Evolutionary conservation across 257 asterid genomes (phyloP).

Genomic region (Nicotiana undulata): DNA sequence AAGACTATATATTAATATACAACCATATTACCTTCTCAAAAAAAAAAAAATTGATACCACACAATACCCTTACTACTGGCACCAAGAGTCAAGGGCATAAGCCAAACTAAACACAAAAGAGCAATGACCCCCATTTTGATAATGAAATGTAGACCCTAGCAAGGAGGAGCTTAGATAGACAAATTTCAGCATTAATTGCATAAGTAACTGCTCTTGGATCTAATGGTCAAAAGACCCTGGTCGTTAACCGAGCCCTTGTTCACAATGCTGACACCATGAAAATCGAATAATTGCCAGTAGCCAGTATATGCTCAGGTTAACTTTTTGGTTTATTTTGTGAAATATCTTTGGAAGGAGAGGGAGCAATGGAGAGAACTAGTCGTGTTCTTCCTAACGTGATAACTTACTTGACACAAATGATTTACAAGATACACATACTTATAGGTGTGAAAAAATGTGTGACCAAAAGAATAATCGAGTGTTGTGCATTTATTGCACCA

Average conservation of each 20-base stretch:
- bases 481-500: too few relatives aligned
- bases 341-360: neutral
- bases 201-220: neutral
- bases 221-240: neutral
- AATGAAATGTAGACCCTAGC: neutral
- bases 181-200: neutral
- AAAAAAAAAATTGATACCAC: neutral
- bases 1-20: too few relatives aligned
- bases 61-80: neutral
- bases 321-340: neutral
- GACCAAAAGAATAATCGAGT: too few relatives aligned
- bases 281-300: neutral
- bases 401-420: neutral
- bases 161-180: neutral
- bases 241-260: neutral
- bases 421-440: neutral
- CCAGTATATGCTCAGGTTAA: neutral
- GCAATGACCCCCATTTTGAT: neutral
- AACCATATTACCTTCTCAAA: too few relatives aligned
- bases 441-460: neutral
- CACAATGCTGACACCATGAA: neutral
- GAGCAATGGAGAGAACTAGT: neutral
- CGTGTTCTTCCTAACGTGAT: neutral
- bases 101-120: neutral
- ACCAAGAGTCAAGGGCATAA: neutral